These are phyloP conservation scores for Babesia ovata DNA, from an alignment of 169 alveolate genomes.

Conservation along the genomic window DNA sequence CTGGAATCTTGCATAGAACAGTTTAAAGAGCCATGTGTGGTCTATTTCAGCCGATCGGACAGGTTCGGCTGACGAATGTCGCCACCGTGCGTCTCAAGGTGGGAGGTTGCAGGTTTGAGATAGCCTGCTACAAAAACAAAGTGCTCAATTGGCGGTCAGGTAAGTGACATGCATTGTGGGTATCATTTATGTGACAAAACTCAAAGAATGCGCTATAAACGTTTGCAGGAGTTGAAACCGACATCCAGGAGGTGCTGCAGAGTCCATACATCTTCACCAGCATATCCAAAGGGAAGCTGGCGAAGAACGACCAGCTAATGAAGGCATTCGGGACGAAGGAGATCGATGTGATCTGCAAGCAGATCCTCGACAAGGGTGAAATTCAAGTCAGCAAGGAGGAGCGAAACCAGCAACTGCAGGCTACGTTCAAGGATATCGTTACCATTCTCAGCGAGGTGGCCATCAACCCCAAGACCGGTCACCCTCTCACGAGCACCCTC, in stretches of 20 bases:
- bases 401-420: conserved; percentile 81
- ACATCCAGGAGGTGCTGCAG: conserved; percentile 93
- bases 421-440: conserved; percentile 80
- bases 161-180: conserved; percentile 3
- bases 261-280: conserved; percentile 88
- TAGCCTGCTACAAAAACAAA: conserved; percentile 97
- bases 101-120: conserved; percentile 90
- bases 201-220: conserved; percentile 1
- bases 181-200: neutral
- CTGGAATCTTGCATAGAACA: neutral
- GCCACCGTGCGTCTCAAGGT: conserved; percentile 90
- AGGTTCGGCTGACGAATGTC: conserved; percentile 93
- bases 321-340: conserved; percentile 87
- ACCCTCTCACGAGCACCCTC: conserved; percentile 83
- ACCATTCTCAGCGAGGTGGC: conserved; percentile 79
- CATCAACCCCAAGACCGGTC: conserved; percentile 85
- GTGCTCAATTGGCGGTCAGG: conserved; percentile 91
- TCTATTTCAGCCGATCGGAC: conserved; percentile 91
- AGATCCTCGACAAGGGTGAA: conserved; percentile 92
- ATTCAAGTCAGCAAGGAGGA: conserved; percentile 87
- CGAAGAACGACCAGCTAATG: conserved; percentile 86
- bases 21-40: conserved; percentile 68
- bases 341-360: conserved; percentile 84
- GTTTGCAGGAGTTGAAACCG: conserved; percentile 85
- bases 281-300: conserved; percentile 93